Evolutionary conservation across 2,329 filamentous ascomycete genomes (phyloP).

Genomic region (Penicillium vulpinum): DNA sequence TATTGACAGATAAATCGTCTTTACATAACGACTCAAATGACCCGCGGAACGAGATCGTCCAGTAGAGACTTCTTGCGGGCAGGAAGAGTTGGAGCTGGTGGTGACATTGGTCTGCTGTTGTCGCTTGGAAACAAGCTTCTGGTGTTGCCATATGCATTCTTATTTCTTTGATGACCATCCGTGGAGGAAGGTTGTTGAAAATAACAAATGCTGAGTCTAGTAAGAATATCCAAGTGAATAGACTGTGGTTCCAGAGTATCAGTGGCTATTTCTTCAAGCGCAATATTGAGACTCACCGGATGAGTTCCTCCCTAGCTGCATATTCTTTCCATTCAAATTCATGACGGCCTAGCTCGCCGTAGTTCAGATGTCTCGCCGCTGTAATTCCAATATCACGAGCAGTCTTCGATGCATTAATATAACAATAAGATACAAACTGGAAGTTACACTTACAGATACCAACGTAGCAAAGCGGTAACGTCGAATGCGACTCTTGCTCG

Average conservation of each 20-base stretch:
- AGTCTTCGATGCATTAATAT: constrained; percentile 13
- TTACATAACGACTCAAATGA: constrained; percentile 23
- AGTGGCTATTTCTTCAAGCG: neutral
- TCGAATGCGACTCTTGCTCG: constrained; percentile 38
- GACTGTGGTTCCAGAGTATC: neutral
- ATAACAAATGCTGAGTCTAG: constrained; percentile 45
- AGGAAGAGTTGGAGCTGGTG: constrained; percentile 17
- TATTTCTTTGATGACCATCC: constrained; percentile 45
- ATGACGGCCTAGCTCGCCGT: constrained; percentile 23
- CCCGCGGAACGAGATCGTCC: constrained; percentile 21
- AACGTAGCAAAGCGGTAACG: constrained; percentile 38
- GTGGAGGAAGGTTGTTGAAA: constrained; percentile 45
- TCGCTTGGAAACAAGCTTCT: constrained; percentile 42
- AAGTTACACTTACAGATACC: constrained; percentile 33
- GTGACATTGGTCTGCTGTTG: constrained; percentile 32
- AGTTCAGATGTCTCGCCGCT: constrained; percentile 30
- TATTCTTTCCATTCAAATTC: constrained; percentile 39
- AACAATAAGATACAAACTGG: neutral
- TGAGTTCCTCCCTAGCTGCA: constrained; percentile 37
- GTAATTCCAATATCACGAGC: constrained; percentile 35
- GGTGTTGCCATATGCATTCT: constrained; percentile 38
- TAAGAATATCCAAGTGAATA: constrained; percentile 39
- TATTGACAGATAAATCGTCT: constrained; percentile 6
- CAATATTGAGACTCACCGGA: constrained; percentile 22
- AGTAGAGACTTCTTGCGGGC: constrained; percentile 17